phyloP scores from a whole-genome alignment of 2,329 filamentous ascomycete genomes.

The Nemania sp. region DNA sequence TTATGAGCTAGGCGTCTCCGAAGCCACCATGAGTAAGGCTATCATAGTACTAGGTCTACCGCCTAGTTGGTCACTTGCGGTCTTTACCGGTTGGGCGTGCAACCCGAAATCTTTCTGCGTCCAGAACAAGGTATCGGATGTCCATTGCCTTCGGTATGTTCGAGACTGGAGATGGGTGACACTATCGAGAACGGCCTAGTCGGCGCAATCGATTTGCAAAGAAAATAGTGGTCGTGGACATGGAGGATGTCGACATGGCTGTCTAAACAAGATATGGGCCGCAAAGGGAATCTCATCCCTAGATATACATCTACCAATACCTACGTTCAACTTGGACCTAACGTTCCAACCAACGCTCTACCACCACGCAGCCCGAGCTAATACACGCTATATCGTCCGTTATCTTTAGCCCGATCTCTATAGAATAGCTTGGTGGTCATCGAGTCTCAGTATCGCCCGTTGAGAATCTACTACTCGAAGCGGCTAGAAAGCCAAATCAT shows the following conservation, averaged over 20 bases:
- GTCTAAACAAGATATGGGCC: neutral
- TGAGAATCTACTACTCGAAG: constrained; percentile 25
- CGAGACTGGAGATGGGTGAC: too few species aligned
- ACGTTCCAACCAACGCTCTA: neutral
- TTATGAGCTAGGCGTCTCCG: neutral
- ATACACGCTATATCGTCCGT: neutral
- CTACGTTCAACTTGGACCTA: neutral
- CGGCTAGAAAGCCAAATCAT: constrained; percentile 25
- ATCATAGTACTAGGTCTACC: neutral
- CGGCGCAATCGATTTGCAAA: neutral
- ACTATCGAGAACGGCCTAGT: neutral
- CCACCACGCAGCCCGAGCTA: neutral
- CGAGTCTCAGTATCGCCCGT: neutral
- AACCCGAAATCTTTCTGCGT: neutral
- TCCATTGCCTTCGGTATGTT: neutral
- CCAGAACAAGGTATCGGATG: neutral
- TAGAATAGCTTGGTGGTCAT: neutral
- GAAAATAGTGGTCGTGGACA: neutral
- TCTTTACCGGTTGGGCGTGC: neutral
- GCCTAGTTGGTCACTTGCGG: neutral
- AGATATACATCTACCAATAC: constrained; percentile 14
- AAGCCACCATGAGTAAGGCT: neutral
- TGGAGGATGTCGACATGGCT: neutral
- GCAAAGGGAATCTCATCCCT: neutral
- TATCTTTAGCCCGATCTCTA: constrained; percentile 1